These are phyloP conservation scores for Coccomyxa sp. DNA, from an alignment of 139 green algal genomes.

Conservation along the genomic window DNA sequence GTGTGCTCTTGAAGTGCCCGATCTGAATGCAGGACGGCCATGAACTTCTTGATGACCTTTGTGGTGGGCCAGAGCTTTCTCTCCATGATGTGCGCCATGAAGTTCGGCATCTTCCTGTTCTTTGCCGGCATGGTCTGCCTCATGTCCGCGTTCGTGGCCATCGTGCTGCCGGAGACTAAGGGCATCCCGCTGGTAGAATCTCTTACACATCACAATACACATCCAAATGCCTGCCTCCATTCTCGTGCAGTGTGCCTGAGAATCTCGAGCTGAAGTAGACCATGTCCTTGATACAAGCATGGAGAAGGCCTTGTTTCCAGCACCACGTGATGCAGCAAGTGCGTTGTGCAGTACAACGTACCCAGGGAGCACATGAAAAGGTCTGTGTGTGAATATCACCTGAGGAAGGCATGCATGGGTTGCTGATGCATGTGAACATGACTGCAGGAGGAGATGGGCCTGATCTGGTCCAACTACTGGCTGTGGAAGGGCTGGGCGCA, in stretches of 20 bases:
- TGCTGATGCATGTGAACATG: too few species aligned
- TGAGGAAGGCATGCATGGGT: background rate
- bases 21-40: background rate
- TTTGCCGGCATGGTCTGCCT: slow-evolving; percentile 30
- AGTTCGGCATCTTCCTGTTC: slow-evolving; percentile 16
- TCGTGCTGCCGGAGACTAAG: slow-evolving; percentile 34
- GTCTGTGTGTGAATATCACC: too few species aligned
- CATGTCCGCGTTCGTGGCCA: slow-evolving; percentile 45
- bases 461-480: background rate
- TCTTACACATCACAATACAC: too few species aligned
- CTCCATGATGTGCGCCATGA: slow-evolving; percentile 28
- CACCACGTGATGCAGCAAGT: too few species aligned
- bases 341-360: too few species aligned
- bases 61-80: background rate
- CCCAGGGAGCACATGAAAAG: too few species aligned
- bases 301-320: too few species aligned
- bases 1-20: too few species aligned
- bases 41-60: background rate
- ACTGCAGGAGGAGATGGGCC: background rate
- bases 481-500: background rate
- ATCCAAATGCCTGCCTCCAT: too few species aligned
- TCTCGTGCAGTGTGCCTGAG: too few species aligned
- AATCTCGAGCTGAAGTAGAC: too few species aligned
- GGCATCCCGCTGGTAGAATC: background rate
- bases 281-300: too few species aligned